Evolutionary conservation across 371 early-diverging fungal species (phyloP), one percentile per base, ranked within the genome.

Genomic region (Catenaria anguillulae): DNA sequence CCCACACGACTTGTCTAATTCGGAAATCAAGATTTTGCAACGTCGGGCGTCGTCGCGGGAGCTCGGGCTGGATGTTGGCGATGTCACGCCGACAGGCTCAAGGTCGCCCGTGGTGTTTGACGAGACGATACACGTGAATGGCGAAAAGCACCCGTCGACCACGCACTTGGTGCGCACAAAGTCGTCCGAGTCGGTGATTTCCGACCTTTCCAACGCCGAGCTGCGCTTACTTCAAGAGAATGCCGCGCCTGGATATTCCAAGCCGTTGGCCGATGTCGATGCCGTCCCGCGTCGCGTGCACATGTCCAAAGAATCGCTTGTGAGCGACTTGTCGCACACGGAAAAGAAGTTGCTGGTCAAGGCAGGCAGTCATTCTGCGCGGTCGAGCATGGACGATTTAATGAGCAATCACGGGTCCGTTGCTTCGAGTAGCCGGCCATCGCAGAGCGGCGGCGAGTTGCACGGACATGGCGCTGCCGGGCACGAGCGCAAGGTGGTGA

Each of bases 291-390:
- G 31, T 13, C 52, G 52, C 31, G 52, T 50, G 52, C 29, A 29
- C 52, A 50, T 50, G 52, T 21, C 21, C 31, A 8, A 29, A 8
- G 52, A 50, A 19, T 29, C 8, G 15, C 52, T 50, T 17, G 12
- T 29, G 15, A 12, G 29, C 15, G 52, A 50, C 52, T 31, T 50
- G 29, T 50, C 52, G 52, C 0, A 6, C 15, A 21, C 19, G 6
- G 52, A 50, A 29, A 50, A 50, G 52, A 50, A 50, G 52, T 19
- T 50, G 24, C 52, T 50, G 15, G 52, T 50, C 52, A 50, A 50
- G 52, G 8, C 29, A 2, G 33, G 29, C 5, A 31, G 29, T 17
- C 45, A 43, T 23, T 19, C 10, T 3, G 3, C 45, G 19, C 45
- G 45, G 19, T 8, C 45, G 21, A 19, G 19, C 29, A 26, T 29